phyloP scores from a whole-genome alignment of 495 filamentous ascomycete genomes.

The Penicillium antarcticum region DNA sequence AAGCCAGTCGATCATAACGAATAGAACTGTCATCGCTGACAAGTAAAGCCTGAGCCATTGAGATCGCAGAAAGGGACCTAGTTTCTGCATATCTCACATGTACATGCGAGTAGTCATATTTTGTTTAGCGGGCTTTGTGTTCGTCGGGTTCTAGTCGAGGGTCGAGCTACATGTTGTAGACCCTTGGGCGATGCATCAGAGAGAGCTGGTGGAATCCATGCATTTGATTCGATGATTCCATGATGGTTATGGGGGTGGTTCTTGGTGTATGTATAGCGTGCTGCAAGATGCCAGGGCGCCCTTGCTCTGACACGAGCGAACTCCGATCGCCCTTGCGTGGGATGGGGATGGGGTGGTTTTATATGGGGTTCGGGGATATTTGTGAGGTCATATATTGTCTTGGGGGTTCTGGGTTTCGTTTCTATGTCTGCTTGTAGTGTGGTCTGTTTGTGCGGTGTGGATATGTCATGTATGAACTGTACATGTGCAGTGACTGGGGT shows the following conservation, averaged over 20 bases:
- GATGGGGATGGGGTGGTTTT: slow-evolving; percentile 11
- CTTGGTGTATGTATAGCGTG: not conserved
- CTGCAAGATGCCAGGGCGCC: slow-evolving; percentile 9
- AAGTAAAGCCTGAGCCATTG: not conserved
- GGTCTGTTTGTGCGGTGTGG: too few relatives aligned
- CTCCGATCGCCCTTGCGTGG: slow-evolving; percentile 5
- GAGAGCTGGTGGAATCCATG: too few relatives aligned
- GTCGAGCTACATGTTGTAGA: not conserved
- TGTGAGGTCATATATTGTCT: too few relatives aligned
- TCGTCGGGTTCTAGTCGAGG: too few relatives aligned
- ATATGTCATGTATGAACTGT: too few relatives aligned
- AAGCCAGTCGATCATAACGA: slow-evolving; percentile 20
- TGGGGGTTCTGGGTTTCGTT: too few relatives aligned
- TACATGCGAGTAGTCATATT: slow-evolving; percentile 14
- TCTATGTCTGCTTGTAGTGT: too few relatives aligned
- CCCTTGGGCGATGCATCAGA: not conserved
- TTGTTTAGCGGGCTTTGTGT: not conserved
- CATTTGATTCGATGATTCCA: too few relatives aligned
- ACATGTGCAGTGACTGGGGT: too few relatives aligned
- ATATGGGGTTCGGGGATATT: too few relatives aligned
- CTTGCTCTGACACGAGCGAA: slow-evolving; percentile 2
- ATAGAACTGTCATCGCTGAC: slow-evolving; percentile 15
- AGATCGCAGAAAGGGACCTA: not conserved
- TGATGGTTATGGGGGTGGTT: too few relatives aligned
- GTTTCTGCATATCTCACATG: slow-evolving; percentile 24